phyloP scores from a whole-genome alignment of 108 stramenopile genomes.

The Discostella stelligeroides region DNA sequence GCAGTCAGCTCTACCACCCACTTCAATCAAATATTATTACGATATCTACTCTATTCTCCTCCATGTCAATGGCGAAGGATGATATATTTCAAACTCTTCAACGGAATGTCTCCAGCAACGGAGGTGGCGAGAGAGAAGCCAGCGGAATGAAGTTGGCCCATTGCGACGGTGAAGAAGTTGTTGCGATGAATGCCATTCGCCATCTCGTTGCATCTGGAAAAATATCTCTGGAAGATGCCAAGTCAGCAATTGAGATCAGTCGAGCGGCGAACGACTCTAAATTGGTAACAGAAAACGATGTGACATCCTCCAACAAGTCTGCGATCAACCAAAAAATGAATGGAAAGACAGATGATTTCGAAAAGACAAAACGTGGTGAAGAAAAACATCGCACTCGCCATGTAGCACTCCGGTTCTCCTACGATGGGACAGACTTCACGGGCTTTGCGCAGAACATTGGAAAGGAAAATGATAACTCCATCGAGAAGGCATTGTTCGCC shows the following conservation, averaged over 20 bases:
- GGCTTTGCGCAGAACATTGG: constrained; percentile 89
- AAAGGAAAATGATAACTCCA: constrained; percentile 68
- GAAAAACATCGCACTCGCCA: constrained; percentile 61
- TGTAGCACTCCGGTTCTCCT: constrained; percentile 86
- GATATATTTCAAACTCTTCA: no score
- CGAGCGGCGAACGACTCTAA: not conserved
- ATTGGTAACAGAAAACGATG: constrained; percentile 1
- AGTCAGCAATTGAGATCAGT: constrained; percentile 1
- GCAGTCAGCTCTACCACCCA: no score
- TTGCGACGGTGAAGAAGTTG: not conserved
- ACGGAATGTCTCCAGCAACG: not conserved
- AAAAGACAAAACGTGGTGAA: no score
- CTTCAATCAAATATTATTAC: no score
- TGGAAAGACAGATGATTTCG: no score
- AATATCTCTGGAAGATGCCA: constrained; percentile 26
- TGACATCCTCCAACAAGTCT: not conserved
- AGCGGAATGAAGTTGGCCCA: not conserved
- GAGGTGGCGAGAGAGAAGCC: not conserved
- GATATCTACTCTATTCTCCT: no score
- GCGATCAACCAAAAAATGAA: no score
- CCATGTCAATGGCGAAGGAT: no score
- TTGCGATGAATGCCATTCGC: constrained; percentile 13
- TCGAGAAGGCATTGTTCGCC: constrained; percentile 85
- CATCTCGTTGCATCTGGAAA: constrained; percentile 27
- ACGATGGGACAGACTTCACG: constrained; percentile 84